phyloP scores from a whole-genome alignment of 352 stramenopile species.

The Saprolegnia parasitica region DNA sequence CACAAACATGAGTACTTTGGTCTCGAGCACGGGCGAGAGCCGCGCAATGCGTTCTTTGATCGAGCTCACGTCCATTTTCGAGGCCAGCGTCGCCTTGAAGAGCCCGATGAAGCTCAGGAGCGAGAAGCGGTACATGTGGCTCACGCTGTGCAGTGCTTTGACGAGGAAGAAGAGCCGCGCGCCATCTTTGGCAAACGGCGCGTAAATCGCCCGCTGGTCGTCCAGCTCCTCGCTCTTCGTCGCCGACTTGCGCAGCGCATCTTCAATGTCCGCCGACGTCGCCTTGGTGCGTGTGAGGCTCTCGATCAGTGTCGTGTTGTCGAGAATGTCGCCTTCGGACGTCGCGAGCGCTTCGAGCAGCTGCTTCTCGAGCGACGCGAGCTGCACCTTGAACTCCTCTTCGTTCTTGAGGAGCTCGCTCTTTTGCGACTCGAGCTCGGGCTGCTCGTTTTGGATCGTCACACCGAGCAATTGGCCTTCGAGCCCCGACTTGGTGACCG shows the following conservation, averaged over 20 bases:
- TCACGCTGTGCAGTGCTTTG: conserved; percentile 81
- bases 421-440: conserved; percentile 91
- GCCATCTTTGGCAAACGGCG: conserved; percentile 83
- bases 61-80: conserved; percentile 71
- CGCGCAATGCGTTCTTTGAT: conserved; percentile 76
- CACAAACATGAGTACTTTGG: conserved; percentile 89
- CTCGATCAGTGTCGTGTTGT: conserved; percentile 93
- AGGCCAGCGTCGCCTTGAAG: conserved; percentile 78
- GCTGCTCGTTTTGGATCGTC: conserved; percentile 92
- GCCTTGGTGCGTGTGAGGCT: conserved; percentile 92
- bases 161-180: conserved; percentile 93
- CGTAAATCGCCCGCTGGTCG: conserved; percentile 88
- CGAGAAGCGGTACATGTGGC: conserved; percentile 96
- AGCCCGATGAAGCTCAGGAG: conserved; percentile 84
- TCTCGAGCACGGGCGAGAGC: conserved; percentile 84
- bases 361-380: conserved; percentile 90
- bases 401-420: conserved; percentile 87
- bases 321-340: conserved; percentile 93
- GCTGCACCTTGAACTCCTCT: conserved; percentile 93
- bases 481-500: conserved; percentile 89
- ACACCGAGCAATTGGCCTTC: conserved; percentile 91
- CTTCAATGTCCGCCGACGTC: conserved; percentile 88
- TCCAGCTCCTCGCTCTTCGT: conserved; percentile 90
- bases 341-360: conserved; percentile 90
- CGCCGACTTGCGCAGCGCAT: conserved; percentile 80